Conservation (phyloP, 148 eudicot species). For the Rhododendron williamsianum region DNA sequence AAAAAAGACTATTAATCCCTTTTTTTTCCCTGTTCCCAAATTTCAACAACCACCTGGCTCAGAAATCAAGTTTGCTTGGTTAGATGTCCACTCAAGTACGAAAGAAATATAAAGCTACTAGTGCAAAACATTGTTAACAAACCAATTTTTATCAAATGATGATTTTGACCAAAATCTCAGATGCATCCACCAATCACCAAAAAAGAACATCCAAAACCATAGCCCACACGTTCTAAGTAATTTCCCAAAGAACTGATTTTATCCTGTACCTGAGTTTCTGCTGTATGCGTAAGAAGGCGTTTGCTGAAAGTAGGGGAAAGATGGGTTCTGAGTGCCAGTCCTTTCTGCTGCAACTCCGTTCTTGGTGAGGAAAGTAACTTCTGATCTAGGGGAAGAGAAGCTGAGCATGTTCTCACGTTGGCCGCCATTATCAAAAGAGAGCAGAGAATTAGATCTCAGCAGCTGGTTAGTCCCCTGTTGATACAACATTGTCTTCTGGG, state of each 20-base stretch:
- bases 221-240: constrained; percentile 7
- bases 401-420: constrained; percentile 50
- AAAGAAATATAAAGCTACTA: too few relatives aligned
- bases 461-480: constrained; percentile 15
- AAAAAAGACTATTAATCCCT: constrained; percentile 7
- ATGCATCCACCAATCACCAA: neutral
- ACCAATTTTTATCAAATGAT: neutral
- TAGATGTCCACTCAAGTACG: neutral
- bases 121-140: neutral
- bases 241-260: neutral
- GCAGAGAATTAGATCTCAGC: constrained; percentile 32
- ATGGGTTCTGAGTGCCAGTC: constrained; percentile 20
- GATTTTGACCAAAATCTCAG: neutral
- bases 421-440: constrained; percentile 21
- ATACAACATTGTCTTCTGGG: constrained; percentile 3
- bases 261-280: constrained; percentile 30
- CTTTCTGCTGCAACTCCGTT: constrained; percentile 19
- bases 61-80: neutral
- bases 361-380: constrained; percentile 24
- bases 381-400: constrained; percentile 51
- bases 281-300: constrained; percentile 15
- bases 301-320: constrained; percentile 28
- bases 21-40: neutral
- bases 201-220: neutral
- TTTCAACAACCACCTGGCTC: neutral